A percentile compares a stretch with the other conserved stretches of the same genome.
Evolutionary conservation across 495 filamentous ascomycete species (phyloP).

Genomic region (Neurospora sp.): DNA sequence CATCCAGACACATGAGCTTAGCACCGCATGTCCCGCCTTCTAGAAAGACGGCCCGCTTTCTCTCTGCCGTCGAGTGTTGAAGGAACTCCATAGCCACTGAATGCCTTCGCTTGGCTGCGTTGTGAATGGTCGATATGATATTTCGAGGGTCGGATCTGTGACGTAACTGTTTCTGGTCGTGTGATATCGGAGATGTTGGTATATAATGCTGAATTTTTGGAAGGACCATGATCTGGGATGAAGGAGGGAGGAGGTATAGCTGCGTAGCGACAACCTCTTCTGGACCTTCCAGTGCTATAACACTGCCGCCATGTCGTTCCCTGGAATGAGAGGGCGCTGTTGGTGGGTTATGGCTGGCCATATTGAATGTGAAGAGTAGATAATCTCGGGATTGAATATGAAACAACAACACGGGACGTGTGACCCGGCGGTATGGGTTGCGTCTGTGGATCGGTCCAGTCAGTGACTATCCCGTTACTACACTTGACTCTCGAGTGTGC

Average conservation of each 20-base stretch:
- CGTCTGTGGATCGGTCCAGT: background rate
- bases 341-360: background rate
- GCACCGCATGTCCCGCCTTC: conserved; percentile 41
- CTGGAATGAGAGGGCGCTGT: background rate
- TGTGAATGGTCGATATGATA: conserved; percentile 32
- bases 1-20: conserved; percentile 30
- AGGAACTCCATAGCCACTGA: conserved; percentile 37
- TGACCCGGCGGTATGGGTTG: background rate
- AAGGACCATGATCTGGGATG: conserved; percentile 37
- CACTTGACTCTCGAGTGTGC: background rate
- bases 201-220: conserved; percentile 31
- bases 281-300: conserved; percentile 44
- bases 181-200: conserved; percentile 4
- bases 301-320: conserved; percentile 25
- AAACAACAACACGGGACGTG: background rate
- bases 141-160: conserved; percentile 17
- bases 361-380: background rate
- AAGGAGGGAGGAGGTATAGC: conserved; percentile 39
- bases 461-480: background rate
- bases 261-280: conserved; percentile 39
- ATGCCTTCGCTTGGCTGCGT: conserved; percentile 28
- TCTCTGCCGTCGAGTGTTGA: conserved; percentile 22
- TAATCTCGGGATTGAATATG: background rate
- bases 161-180: conserved; percentile 12
- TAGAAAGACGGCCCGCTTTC: conserved; percentile 39